Conservation (phyloP, 441 rosid genomes). For the Metrosideros polymorpha region DNA sequence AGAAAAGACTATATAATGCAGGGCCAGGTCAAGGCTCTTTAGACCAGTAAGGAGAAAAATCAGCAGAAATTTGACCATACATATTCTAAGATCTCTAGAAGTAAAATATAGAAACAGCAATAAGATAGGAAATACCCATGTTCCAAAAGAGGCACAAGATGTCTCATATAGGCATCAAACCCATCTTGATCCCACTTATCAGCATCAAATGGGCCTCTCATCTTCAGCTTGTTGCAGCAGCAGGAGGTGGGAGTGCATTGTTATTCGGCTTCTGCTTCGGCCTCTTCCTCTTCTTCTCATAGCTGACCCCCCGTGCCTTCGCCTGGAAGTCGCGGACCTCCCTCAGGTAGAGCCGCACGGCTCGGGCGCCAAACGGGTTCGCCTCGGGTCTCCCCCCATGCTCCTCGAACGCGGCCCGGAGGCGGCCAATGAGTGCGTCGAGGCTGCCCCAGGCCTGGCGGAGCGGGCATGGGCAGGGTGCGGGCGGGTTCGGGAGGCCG, state of each 20-base stretch:
- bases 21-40: background rate
- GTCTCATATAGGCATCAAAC: background rate
- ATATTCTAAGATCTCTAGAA: background rate
- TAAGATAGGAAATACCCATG: background rate
- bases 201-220: background rate
- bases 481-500: slow-evolving; percentile 75
- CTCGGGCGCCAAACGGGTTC: slow-evolving; percentile 75
- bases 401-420: slow-evolving; percentile 79
- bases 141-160: background rate
- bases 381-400: slow-evolving; percentile 70
- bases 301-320: slow-evolving; percentile 76
- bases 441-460: slow-evolving; percentile 93
- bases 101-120: background rate
- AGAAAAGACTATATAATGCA: background rate
- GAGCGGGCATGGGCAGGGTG: slow-evolving; percentile 81
- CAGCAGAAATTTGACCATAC: background rate
- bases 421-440: slow-evolving; percentile 84
- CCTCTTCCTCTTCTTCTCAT: slow-evolving; percentile 77
- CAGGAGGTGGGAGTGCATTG: background rate
- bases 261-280: slow-evolving; percentile 30
- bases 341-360: slow-evolving; percentile 64
- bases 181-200: background rate
- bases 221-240: background rate
- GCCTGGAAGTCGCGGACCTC: slow-evolving; percentile 83
- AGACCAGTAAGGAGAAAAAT: background rate